Conservation (phyloP, 768 basidiomycete species). For the Cystobasidium tubakii region DNA sequence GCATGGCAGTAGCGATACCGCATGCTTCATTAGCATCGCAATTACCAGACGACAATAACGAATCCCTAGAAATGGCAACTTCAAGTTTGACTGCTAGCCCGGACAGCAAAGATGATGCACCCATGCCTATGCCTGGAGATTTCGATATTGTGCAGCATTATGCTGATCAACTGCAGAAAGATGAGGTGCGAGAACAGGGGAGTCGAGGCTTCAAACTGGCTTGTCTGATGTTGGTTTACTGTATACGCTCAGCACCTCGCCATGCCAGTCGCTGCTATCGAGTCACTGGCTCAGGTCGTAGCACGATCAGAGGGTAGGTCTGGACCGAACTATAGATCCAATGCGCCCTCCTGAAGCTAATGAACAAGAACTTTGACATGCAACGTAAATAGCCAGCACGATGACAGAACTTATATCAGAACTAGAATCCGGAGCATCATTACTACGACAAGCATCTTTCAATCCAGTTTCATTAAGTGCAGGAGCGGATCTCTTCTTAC, state of each 20-base stretch:
- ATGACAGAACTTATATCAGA: constrained; percentile 88
- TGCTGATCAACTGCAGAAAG: constrained; percentile 23
- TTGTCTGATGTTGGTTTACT: neutral
- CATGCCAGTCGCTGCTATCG: constrained; percentile 45
- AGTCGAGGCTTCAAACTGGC: neutral
- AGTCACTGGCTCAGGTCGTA: constrained; percentile 42
- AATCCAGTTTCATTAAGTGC: constrained; percentile 79
- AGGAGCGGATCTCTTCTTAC: constrained; percentile 85
- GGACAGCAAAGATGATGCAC: neutral
- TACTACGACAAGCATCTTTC: constrained; percentile 59
- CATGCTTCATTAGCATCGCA: constrained; percentile 5
- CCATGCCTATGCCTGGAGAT: constrained; percentile 8
- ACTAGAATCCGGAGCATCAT: constrained; percentile 66
- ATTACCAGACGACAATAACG: neutral
- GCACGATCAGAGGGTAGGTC: constrained; percentile 35
- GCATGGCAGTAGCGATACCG: constrained; percentile 3
- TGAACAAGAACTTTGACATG: neutral
- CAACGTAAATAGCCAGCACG: constrained; percentile 61
- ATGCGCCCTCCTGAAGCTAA: neutral
- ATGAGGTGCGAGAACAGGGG: neutral
- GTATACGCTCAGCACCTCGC: constrained; percentile 39
- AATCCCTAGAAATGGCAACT: constrained; percentile 1
- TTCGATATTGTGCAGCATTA: constrained; percentile 36
- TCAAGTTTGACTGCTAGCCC: constrained; percentile 12
- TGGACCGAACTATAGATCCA: neutral